These are phyloP conservation scores for Neurospora cerealis DNA, from an alignment of 495 filamentous ascomycete species.

Conservation along the genomic window DNA sequence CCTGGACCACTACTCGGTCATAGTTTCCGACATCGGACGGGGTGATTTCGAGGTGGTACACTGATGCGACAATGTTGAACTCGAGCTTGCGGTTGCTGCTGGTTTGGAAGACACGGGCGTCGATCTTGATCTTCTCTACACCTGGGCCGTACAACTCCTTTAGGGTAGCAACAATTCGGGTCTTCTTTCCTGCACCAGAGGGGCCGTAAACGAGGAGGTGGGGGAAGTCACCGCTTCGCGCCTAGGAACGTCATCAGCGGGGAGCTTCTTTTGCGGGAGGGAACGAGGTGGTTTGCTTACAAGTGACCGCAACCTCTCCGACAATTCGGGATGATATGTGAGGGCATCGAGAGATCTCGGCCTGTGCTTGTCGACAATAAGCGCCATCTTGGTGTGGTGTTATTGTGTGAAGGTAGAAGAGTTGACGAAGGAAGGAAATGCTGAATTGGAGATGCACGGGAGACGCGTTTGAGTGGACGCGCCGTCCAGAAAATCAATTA, in stretches of 20 bases:
- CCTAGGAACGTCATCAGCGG: conserved; percentile 40
- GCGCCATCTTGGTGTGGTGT: conserved; percentile 33
- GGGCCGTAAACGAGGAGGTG: conserved; percentile 95
- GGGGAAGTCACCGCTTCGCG: conserved; percentile 92
- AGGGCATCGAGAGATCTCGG: conserved; percentile 81
- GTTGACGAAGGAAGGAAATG: background rate
- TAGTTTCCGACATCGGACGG: conserved; percentile 95
- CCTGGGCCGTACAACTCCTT: conserved; percentile 87
- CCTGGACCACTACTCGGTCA: conserved; percentile 90
- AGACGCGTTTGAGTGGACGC: conserved; percentile 13
- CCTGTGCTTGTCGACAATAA: conserved; percentile 91
- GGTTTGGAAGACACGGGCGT: conserved; percentile 90
- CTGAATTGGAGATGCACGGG: conserved; percentile 1
- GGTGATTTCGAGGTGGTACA: conserved; percentile 97
- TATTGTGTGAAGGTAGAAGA: background rate
- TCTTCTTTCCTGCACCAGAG: conserved; percentile 95
- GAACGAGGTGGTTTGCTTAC: conserved; percentile 39
- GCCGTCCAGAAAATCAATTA: conserved; percentile 8
- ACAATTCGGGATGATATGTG: conserved; percentile 82
- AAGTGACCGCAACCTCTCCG: conserved; percentile 74
- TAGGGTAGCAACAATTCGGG: conserved; percentile 84
- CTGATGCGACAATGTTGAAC: conserved; percentile 93
- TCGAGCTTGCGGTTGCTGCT: conserved; percentile 92
- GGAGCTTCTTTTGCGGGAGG: background rate
- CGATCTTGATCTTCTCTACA: conserved; percentile 96